Evolutionary conservation across 331 rosid genomes (phyloP).

Genomic region (Acacia pycnantha): DNA sequence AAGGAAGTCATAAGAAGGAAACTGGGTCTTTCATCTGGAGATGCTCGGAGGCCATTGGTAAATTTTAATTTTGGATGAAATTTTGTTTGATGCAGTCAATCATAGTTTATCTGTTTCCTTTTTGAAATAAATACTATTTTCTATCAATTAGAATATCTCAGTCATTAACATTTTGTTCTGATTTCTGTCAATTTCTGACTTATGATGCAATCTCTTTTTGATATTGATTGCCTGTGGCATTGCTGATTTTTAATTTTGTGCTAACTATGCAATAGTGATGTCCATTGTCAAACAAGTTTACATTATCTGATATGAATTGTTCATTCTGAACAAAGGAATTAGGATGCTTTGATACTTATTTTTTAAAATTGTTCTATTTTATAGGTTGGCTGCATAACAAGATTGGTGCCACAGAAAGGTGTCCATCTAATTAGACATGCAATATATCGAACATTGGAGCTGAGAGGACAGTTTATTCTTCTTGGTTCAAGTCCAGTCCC

Average conservation of each 20-base stretch:
- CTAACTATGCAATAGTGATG: background rate
- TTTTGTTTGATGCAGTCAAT: constrained; percentile 9
- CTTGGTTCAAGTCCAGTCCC: constrained; percentile 95
- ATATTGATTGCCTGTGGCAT: constrained; percentile 20
- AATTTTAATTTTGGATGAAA: constrained; percentile 19
- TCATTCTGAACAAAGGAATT: constrained; percentile 12
- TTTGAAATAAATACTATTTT: background rate
- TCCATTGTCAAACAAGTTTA: constrained; percentile 15
- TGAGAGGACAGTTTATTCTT: constrained; percentile 34
- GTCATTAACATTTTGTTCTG: background rate
- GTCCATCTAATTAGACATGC: constrained; percentile 97
- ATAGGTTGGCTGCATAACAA: constrained; percentile 94
- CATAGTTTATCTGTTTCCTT: constrained; percentile 8
- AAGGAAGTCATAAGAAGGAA: constrained; percentile 76
- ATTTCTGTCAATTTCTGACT: background rate
- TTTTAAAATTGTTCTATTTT: constrained; percentile 13
- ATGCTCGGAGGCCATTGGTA: constrained; percentile 85
- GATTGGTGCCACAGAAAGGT: constrained; percentile 98
- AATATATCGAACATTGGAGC: constrained; percentile 54
- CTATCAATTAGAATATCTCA: background rate
- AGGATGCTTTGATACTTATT: constrained; percentile 24
- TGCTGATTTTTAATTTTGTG: constrained; percentile 9
- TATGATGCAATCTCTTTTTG: background rate
- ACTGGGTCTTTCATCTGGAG: constrained; percentile 69
- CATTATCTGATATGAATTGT: constrained; percentile 20